phyloP scores from a whole-genome alignment of 768 basidiomycete genomes.

The Suillus lakei region DNA sequence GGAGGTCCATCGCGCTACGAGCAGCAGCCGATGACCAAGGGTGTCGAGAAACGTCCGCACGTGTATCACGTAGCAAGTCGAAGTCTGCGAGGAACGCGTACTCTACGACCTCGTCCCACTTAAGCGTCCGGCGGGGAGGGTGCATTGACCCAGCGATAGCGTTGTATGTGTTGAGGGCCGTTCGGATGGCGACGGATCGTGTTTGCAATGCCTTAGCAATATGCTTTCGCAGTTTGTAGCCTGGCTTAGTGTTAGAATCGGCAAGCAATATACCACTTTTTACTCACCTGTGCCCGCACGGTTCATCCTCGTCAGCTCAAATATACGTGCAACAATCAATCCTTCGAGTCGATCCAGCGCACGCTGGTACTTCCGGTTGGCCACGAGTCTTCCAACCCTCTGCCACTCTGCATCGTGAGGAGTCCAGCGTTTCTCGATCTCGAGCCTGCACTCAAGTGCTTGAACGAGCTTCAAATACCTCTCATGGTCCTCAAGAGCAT shows the following conservation, averaged over 20 bases:
- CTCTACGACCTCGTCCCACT: neutral
- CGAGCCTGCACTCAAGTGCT: neutral
- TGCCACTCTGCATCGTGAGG: neutral
- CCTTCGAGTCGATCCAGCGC: neutral
- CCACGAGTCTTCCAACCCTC: neutral
- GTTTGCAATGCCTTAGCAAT: neutral
- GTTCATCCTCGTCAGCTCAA: neutral
- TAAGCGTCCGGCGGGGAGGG: neutral
- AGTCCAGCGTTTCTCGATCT: neutral
- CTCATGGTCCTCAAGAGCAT: neutral
- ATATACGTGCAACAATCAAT: neutral
- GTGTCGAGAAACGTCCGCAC: conserved; percentile 18
- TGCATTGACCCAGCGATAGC: neutral
- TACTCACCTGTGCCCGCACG: neutral
- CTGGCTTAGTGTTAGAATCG: neutral
- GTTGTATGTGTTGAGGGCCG: neutral
- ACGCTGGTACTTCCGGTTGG: neutral
- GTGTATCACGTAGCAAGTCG: conserved; percentile 20
- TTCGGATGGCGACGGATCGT: neutral
- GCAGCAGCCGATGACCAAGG: conserved; percentile 22
- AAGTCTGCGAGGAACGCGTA: neutral
- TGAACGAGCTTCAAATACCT: neutral
- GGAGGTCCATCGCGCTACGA: conserved; percentile 19
- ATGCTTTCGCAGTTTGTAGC: neutral
- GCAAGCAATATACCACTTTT: neutral